These are phyloP conservation scores for Triticum dicoccoides DNA, from an alignment of 176 grass and related monocot species.

Conservation along the genomic window DNA sequence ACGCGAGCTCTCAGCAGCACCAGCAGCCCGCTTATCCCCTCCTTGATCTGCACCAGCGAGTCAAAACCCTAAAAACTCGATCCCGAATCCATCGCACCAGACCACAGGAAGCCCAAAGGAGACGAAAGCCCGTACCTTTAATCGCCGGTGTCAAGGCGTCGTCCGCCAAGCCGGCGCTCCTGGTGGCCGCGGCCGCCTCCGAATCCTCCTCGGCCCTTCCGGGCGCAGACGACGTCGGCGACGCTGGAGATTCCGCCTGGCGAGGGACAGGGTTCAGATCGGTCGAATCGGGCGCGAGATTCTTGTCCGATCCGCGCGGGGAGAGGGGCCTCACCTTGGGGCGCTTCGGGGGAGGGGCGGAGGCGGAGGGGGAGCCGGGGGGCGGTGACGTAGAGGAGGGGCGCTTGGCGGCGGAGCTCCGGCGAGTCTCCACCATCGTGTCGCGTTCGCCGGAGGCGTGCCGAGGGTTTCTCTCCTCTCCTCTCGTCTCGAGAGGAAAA, in stretches of 20 bases:
- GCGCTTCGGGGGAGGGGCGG: constrained; percentile 62
- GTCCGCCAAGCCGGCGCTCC: constrained; percentile 30
- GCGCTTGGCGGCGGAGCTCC: constrained; percentile 73
- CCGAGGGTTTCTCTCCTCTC: constrained; percentile 35
- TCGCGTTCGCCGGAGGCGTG: constrained; percentile 14
- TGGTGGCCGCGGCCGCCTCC: constrained; percentile 12
- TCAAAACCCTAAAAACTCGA: constrained; percentile 39
- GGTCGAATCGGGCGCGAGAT: constrained; percentile 28
- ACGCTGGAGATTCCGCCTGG: constrained; percentile 29
- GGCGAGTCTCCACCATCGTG: constrained; percentile 96
- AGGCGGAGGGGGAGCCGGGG: constrained; percentile 44
- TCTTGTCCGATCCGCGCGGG: constrained; percentile 7
- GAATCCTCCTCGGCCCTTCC: constrained; percentile 38
- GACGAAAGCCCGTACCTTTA: constrained; percentile 26
- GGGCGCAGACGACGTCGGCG: constrained; percentile 40
- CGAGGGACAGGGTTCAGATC: constrained; percentile 31
- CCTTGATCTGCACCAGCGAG: constrained; percentile 57
- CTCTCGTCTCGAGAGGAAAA: constrained; percentile 1
- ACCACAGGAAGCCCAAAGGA: constrained; percentile 3
- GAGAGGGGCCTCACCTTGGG: constrained; percentile 63
- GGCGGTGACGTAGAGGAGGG: constrained; percentile 11
- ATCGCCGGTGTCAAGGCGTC: constrained; percentile 7
- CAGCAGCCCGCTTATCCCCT: constrained; percentile 23
- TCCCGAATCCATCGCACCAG: constrained; percentile 10
- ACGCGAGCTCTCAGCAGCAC: constrained; percentile 31